These are phyloP conservation scores for Singerocomus inundabilis DNA, from an alignment of 1,284 basidiomycete genomes.

Conservation along the genomic window DNA sequence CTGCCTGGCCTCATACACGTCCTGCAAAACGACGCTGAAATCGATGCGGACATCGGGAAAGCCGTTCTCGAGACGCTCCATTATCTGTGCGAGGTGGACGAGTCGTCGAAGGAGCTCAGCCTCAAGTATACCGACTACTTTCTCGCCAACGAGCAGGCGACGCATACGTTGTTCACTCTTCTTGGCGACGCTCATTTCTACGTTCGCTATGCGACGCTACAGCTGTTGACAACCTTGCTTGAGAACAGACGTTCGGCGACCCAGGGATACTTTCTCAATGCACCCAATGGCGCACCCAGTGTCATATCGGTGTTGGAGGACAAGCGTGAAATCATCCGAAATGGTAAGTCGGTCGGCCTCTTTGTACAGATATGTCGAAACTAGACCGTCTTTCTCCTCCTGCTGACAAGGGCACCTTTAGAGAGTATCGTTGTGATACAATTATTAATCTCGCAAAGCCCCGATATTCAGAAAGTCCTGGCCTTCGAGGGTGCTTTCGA, in stretches of 20 bases:
- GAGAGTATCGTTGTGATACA: constrained; percentile 85
- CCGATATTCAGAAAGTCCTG: constrained; percentile 95
- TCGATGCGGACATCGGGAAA: constrained; percentile 88
- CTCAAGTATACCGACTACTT: constrained; percentile 73
- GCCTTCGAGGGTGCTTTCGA: constrained; percentile 98
- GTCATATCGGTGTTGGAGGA: constrained; percentile 78
- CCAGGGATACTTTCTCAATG: constrained; percentile 87
- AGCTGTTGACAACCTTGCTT: constrained; percentile 79
- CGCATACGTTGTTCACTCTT: constrained; percentile 77
- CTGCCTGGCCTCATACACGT: constrained; percentile 78
- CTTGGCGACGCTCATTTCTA: constrained; percentile 82
- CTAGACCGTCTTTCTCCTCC: not conserved
- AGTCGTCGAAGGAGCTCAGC: constrained; percentile 57
- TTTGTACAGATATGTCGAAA: not conserved
- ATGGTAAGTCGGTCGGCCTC: constrained; percentile 50
- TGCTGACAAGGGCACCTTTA: constrained; percentile 36
- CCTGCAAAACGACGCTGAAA: constrained; percentile 80
- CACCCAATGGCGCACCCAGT: constrained; percentile 70
- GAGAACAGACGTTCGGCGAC: constrained; percentile 78
- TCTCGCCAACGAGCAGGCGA: constrained; percentile 66
- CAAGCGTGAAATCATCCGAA: constrained; percentile 79
- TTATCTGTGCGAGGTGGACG: constrained; percentile 71
- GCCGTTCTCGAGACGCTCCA: constrained; percentile 87
- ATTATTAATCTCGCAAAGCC: constrained; percentile 78
- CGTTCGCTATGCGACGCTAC: constrained; percentile 82